phyloP scores from a whole-genome alignment of 2,329 filamentous ascomycete genomes.

The Pseudogymnoascus sp. region DNA sequence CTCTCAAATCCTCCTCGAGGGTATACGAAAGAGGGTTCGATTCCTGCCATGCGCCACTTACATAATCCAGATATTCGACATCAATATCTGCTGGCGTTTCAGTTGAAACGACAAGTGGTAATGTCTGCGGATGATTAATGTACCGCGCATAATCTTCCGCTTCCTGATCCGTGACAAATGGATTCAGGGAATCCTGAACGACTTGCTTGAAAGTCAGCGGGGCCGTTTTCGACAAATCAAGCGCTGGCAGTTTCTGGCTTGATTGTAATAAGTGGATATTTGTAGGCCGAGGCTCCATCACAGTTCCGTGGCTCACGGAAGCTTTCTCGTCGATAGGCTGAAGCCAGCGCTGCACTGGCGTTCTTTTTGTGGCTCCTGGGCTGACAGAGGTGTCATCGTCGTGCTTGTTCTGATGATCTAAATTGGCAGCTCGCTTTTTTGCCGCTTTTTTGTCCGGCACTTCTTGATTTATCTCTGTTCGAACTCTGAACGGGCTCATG shows the following conservation, averaged over 20 bases:
- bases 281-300: slow-evolving; percentile 38
- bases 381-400: slow-evolving; percentile 37
- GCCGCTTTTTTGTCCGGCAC: slow-evolving; percentile 50
- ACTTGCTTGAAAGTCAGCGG: slow-evolving; percentile 87
- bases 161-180: slow-evolving; percentile 67
- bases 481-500: slow-evolving; percentile 78
- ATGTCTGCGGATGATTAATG: slow-evolving; percentile 77
- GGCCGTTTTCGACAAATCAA: slow-evolving; percentile 72
- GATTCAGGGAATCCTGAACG: slow-evolving; percentile 76
- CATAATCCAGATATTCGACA: slow-evolving; percentile 71
- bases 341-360: slow-evolving; percentile 54
- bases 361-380: slow-evolving; percentile 36
- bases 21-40: slow-evolving; percentile 29
- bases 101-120: slow-evolving; percentile 71
- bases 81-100: slow-evolving; percentile 53
- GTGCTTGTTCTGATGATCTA: slow-evolving; percentile 46
- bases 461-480: slow-evolving; percentile 53
- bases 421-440: slow-evolving; percentile 62
- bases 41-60: slow-evolving; percentile 55
- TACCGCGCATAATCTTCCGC: slow-evolving; percentile 82
- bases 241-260: slow-evolving; percentile 46
- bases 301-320: slow-evolving; percentile 39
- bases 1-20: slow-evolving; percentile 56
- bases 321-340: slow-evolving; percentile 35
- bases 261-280: slow-evolving; percentile 20